A percentile compares a stretch with the other conserved stretches of the same genome.
Conservation (phyloP, 768 basidiomycete genomes). For the Nidularia pulvinata region DNA sequence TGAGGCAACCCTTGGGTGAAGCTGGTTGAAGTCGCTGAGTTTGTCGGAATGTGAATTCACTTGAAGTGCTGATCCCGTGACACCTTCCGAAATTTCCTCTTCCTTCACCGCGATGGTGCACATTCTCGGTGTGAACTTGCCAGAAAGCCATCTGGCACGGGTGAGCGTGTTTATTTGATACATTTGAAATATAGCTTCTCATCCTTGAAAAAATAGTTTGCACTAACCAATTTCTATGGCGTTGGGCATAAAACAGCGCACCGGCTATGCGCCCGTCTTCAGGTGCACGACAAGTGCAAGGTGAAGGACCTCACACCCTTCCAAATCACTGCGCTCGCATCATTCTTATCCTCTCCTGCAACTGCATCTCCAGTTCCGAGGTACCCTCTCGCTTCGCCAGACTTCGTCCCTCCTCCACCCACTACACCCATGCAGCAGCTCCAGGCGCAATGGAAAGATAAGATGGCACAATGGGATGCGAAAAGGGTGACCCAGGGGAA, state of each 20-base stretch:
- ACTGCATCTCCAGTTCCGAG: conserved; percentile 69
- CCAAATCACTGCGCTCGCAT: conserved; percentile 91
- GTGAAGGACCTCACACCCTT: conserved; percentile 81
- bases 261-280: conserved; percentile 88
- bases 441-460: conserved; percentile 34
- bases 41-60: conserved; percentile 24
- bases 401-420: conserved; percentile 48
- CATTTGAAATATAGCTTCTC: background rate
- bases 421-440: conserved; percentile 35
- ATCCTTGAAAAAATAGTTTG: conserved; percentile 54
- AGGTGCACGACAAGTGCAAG: conserved; percentile 85
- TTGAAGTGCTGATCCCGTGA: conserved; percentile 2
- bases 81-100: conserved; percentile 2
- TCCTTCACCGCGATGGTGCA: conserved; percentile 63
- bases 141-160: conserved; percentile 74
- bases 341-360: conserved; percentile 89
- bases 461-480: conserved; percentile 22
- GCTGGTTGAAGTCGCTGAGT: conserved; percentile 6
- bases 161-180: conserved; percentile 40
- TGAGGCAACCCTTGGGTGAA: conserved; percentile 6
- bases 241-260: conserved; percentile 75
- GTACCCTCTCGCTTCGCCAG: conserved; percentile 61
- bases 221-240: conserved; percentile 90
- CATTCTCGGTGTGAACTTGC: conserved; percentile 82
- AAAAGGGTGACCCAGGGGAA: conserved; percentile 21